These are phyloP conservation scores for Hanseniaspora meyeri DNA, from an alignment of 805 yeast genomes.

Conservation along the genomic window DNA sequence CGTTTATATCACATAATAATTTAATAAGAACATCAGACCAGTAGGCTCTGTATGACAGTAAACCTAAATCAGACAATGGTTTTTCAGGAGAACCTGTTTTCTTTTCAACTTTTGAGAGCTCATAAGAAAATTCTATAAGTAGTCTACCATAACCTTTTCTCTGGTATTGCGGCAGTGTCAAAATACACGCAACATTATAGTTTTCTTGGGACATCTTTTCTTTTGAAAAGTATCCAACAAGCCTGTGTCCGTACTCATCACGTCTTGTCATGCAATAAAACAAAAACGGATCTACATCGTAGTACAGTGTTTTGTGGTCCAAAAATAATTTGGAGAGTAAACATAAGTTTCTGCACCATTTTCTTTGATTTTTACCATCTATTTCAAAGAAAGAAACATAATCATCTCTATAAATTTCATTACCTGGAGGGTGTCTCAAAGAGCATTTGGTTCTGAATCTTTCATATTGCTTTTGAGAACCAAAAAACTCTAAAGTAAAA, in stretches of 20 bases:
- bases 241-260: slow-evolving; percentile 85
- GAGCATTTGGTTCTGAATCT: slow-evolving; percentile 80
- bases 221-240: slow-evolving; percentile 92
- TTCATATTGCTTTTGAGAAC: slow-evolving; percentile 81
- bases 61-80: slow-evolving; percentile 88
- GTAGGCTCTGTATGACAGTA: slow-evolving; percentile 82
- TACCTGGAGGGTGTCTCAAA: slow-evolving; percentile 93
- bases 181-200: slow-evolving; percentile 92
- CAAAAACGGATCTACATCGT: slow-evolving; percentile 94
- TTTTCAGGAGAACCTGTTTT: slow-evolving; percentile 96
- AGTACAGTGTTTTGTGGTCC: slow-evolving; percentile 91
- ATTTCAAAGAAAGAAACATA: slow-evolving; percentile 91
- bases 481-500: slow-evolving; percentile 77
- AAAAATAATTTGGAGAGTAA: slow-evolving; percentile 76
- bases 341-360: slow-evolving; percentile 95
- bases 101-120: slow-evolving; percentile 72
- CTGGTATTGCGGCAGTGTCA: slow-evolving; percentile 92
- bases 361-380: slow-evolving; percentile 89
- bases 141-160: slow-evolving; percentile 88
- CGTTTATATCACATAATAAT: slow-evolving; percentile 36
- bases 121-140: slow-evolving; percentile 86
- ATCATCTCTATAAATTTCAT: slow-evolving; percentile 89
- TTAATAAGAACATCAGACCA: slow-evolving; percentile 88
- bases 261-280: slow-evolving; percentile 90
- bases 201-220: slow-evolving; percentile 93